Percentiles rank a stretch among this genome's conserved stretches.
Evolutionary conservation across 2,329 filamentous ascomycete genomes (phyloP).

Genomic region (Beauveria sp.): DNA sequence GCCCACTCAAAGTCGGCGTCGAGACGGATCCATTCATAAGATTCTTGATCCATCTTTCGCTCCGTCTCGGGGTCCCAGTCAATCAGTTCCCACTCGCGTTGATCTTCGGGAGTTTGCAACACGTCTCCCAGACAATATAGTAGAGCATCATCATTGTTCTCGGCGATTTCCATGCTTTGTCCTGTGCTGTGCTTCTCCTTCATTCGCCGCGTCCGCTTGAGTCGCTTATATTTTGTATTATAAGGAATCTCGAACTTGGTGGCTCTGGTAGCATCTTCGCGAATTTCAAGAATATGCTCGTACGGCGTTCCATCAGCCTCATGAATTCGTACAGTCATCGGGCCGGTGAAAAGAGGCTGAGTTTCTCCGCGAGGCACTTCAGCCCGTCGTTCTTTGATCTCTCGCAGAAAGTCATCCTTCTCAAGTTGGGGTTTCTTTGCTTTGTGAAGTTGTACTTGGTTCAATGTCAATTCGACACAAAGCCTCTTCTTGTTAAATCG

Average conservation of each 20-base stretch:
- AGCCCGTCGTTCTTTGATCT: constrained; percentile 71
- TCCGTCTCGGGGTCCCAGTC: constrained; percentile 91
- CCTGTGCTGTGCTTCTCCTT: constrained; percentile 60
- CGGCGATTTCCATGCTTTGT: constrained; percentile 52
- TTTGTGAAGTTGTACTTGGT: constrained; percentile 57
- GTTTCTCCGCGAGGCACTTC: constrained; percentile 61
- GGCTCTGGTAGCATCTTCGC: constrained; percentile 67
- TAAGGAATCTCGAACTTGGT: constrained; percentile 89
- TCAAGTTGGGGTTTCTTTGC: constrained; percentile 44
- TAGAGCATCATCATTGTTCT: constrained; percentile 68
- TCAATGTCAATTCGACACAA: constrained; percentile 84
- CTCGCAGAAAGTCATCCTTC: constrained; percentile 71
- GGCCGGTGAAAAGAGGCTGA: constrained; percentile 81
- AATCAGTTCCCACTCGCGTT: constrained; percentile 71
- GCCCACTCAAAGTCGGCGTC: constrained; percentile 99
- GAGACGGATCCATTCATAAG: constrained; percentile 97
- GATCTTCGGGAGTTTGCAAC: constrained; percentile 73
- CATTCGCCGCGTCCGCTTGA: constrained; percentile 79
- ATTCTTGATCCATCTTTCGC: constrained; percentile 86
- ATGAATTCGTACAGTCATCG: constrained; percentile 96
- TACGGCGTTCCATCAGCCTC: constrained; percentile 97
- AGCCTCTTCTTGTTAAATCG: constrained; percentile 97
- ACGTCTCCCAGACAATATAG: constrained; percentile 91
- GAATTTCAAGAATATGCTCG: constrained; percentile 94
- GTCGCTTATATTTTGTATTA: constrained; percentile 96